Conservation (phyloP, 2,329 filamentous ascomycete species). For the Westerdykella aurantiaca region DNA sequence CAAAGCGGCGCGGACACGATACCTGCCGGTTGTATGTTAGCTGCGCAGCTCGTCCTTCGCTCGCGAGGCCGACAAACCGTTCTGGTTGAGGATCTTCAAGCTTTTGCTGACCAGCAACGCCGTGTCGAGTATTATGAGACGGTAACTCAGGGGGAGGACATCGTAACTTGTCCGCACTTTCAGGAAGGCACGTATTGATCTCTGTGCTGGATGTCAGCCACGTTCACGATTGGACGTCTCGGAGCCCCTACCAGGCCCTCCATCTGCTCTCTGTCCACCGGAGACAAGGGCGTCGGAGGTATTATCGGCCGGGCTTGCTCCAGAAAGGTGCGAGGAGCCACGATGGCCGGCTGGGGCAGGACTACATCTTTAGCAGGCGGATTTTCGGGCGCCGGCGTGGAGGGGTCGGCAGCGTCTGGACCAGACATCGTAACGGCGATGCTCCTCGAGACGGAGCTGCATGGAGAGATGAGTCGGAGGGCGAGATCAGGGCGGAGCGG, state of each 20-base stretch:
- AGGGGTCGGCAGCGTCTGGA: slow-evolving; percentile 30
- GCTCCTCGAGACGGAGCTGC: slow-evolving; percentile 31
- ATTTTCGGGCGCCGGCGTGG: slow-evolving; percentile 13
- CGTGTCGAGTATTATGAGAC: slow-evolving; percentile 92
- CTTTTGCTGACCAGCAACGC: slow-evolving; percentile 95
- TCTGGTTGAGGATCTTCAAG: slow-evolving; percentile 89
- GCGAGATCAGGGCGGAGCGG: slow-evolving; percentile 5
- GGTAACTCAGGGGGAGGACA: slow-evolving; percentile 91
- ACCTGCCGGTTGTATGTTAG: slow-evolving; percentile 48
- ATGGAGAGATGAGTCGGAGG: slow-evolving; percentile 24
- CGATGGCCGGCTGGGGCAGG: slow-evolving; percentile 25
- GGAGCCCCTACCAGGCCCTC: slow-evolving; percentile 63
- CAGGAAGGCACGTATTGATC: slow-evolving; percentile 89
- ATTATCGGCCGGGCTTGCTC: slow-evolving; percentile 22
- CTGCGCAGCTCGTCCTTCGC: neutral
- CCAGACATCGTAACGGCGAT: slow-evolving; percentile 35
- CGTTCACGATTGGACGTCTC: neutral
- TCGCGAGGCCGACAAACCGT: slow-evolving; percentile 58
- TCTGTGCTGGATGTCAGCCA: slow-evolving; percentile 46
- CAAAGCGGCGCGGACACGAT: slow-evolving; percentile 97
- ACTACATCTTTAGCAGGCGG: slow-evolving; percentile 22
- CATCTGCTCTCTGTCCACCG: slow-evolving; percentile 69
- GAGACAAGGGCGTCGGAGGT: slow-evolving; percentile 44
- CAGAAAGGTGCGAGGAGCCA: slow-evolving; percentile 36
- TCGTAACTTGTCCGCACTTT: slow-evolving; percentile 96